Percentiles rank a stretch among this genome's conserved stretches.
These are phyloP conservation scores for Leishmania turanica DNA, from an alignment of 208 protist genomes.

Conservation along the genomic window DNA sequence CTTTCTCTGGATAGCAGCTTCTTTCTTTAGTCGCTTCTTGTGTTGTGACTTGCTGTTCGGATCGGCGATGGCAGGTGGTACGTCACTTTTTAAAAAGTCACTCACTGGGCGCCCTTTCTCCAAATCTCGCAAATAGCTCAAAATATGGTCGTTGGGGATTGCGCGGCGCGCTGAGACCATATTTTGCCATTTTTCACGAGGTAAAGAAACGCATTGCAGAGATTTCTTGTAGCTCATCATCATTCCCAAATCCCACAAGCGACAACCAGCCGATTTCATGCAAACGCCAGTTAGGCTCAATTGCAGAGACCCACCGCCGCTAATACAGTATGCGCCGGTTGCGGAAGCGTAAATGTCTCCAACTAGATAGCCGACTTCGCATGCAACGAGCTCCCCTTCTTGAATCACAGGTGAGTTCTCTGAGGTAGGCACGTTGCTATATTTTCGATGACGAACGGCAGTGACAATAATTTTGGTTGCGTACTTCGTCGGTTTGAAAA, in stretches of 20 bases:
- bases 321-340: conserved; percentile 77
- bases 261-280: conserved; percentile 59
- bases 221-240: conserved; percentile 71
- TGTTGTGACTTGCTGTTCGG: conserved; percentile 34
- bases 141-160: conserved; percentile 13
- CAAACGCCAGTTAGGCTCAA: conserved; percentile 55
- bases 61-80: background rate
- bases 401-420: conserved; percentile 11
- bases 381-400: conserved; percentile 76
- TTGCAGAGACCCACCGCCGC: conserved; percentile 73
- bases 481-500: conserved; percentile 52
- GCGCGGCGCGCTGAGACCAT: conserved; percentile 14
- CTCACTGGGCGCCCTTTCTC: conserved; percentile 22
- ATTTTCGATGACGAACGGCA: conserved; percentile 58
- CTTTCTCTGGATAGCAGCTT: conserved; percentile 14
- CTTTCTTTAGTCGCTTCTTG: conserved; percentile 29
- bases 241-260: conserved; percentile 92
- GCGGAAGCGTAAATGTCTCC: conserved; percentile 88
- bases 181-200: conserved; percentile 25
- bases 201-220: conserved; percentile 22
- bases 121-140: conserved; percentile 16
- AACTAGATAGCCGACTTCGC: conserved; percentile 79
- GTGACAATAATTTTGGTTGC: conserved; percentile 74
- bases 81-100: conserved; percentile 9
- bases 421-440: conserved; percentile 9